Evolutionary conservation across 805 yeast species (phyloP).

Genomic region (Yamadazyma akitaensis): DNA sequence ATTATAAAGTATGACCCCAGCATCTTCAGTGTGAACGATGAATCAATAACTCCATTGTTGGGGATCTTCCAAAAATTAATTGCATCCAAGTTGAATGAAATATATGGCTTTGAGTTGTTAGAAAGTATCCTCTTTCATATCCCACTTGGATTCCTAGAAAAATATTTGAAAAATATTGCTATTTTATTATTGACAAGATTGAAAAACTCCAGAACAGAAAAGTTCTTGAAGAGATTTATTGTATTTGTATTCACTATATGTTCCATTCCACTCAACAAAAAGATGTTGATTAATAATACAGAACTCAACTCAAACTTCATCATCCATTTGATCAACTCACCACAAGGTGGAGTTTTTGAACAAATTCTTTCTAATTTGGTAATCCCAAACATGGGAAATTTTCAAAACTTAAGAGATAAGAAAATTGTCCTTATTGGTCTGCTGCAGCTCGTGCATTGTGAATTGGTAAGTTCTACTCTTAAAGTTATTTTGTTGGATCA

Average conservation of each 20-base stretch:
- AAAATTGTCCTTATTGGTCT: slow-evolving; percentile 53
- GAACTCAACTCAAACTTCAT: slow-evolving; percentile 45
- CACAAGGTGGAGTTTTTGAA: slow-evolving; percentile 59
- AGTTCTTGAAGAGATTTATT: slow-evolving; percentile 68
- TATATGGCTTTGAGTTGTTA: slow-evolving; percentile 79
- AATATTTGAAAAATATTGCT: slow-evolving; percentile 68
- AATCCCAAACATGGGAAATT: slow-evolving; percentile 47
- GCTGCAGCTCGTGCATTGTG: slow-evolving; percentile 37
- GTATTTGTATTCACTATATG: slow-evolving; percentile 50
- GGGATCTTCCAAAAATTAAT: slow-evolving; percentile 96
- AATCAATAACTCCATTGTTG: slow-evolving; percentile 65
- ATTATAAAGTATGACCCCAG: slow-evolving; percentile 51
- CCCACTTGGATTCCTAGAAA: slow-evolving; percentile 47
- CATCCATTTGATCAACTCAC: slow-evolving; percentile 64
- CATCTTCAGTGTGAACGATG: slow-evolving; percentile 32
- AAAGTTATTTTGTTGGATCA: slow-evolving; percentile 31
- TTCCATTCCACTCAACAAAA: slow-evolving; percentile 30
- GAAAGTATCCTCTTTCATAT: slow-evolving; percentile 62
- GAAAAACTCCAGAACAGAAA: slow-evolving; percentile 78
- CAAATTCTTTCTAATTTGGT: slow-evolving; percentile 50
- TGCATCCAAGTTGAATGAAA: slow-evolving; percentile 78
- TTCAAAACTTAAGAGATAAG: slow-evolving; percentile 52
- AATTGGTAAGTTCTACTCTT: slow-evolving; percentile 21
- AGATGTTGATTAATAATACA: slow-evolving; percentile 23
- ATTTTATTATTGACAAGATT: slow-evolving; percentile 74